Base-by-base conservation (phyloP, 2,329 filamentous ascomycete species). In the Emmonsiellopsis sp. region DNA sequence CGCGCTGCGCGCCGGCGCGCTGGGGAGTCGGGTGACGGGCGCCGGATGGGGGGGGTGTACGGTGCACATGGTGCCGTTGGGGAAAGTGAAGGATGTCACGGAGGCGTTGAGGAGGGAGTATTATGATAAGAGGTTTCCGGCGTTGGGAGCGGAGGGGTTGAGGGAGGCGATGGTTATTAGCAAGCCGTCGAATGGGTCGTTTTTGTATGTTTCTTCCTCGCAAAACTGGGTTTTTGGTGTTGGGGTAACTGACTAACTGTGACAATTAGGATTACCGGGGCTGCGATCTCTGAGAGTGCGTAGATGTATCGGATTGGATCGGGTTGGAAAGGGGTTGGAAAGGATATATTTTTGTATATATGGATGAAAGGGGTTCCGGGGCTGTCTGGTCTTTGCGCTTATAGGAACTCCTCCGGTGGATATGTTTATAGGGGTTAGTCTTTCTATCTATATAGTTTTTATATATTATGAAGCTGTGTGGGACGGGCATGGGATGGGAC, bases 31-130 rank as follows among this genome's bases (percentile, higher is more conserved):
- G 31, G 73, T 96, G 61, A 97, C 92, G 0, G 93, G 93, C 40
- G 93, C 93, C 0, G 93, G 93, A 2, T 98, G 93, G 93, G 93
- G 93, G 57, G 93, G 93, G 2, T 97, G 93, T 73, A 93, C 83
- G 56, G 92, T 98, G 54, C 93, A 98, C 73, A 79, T 98, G 54
- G 86, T 97, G 51, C 87, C 92, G 0, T 87, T 83, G 54, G 81
- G 89, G 63, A 92, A 86, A 70, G 86, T 96, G 0, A 83, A 85
- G 5, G 81, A 75, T 31, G 87, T 98, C 21, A 88, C 81, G 68
- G 77, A 81, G 63, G 88, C 88, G 5, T 83, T 93, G 79, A 82
- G 87, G 62, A 79, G 79, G 57, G 83, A 90, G 65, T 98, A 97
- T 68, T 97, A 94, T 69, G 74, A 79, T 53, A 86, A 85, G 74